These are phyloP conservation scores for Malus sieversii DNA, from an alignment of 306 rosid genomes.

Conservation along the genomic window DNA sequence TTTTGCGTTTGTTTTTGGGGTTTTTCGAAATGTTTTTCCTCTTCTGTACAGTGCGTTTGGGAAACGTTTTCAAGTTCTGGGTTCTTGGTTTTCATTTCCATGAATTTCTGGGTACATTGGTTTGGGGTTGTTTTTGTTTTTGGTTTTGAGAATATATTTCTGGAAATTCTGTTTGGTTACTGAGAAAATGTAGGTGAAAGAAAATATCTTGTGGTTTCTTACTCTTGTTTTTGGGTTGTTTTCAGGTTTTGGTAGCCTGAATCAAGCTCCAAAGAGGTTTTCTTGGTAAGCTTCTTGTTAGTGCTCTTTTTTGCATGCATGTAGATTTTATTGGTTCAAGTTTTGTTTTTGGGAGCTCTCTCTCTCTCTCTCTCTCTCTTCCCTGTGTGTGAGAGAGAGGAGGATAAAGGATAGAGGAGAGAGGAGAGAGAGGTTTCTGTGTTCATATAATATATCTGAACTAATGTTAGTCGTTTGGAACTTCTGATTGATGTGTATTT, in stretches of 20 bases:
- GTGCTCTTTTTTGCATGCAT: slow-evolving; percentile 1
- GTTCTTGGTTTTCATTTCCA: background rate
- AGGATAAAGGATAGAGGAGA: background rate
- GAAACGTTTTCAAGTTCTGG: background rate
- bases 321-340: background rate
- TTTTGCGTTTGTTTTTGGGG: background rate
- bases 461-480: background rate
- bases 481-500: background rate
- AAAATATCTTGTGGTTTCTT: background rate
- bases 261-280: background rate
- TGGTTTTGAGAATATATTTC: background rate
- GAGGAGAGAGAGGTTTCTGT: background rate
- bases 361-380: background rate
- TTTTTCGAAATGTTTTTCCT: background rate
- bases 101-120: background rate
- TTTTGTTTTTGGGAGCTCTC: background rate
- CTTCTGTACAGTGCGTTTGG: background rate
- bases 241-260: background rate
- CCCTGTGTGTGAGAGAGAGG: too few species aligned
- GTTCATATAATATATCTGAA: background rate
- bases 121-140: background rate
- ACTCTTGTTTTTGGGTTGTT: background rate
- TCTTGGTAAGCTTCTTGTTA: background rate
- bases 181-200: background rate
- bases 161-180: background rate